Percentiles rank a stretch among this genome's conserved stretches.
These are phyloP conservation scores for Fusarium proliferatum DNA, from an alignment of 2,329 filamentous ascomycete genomes.

Conservation along the genomic window DNA sequence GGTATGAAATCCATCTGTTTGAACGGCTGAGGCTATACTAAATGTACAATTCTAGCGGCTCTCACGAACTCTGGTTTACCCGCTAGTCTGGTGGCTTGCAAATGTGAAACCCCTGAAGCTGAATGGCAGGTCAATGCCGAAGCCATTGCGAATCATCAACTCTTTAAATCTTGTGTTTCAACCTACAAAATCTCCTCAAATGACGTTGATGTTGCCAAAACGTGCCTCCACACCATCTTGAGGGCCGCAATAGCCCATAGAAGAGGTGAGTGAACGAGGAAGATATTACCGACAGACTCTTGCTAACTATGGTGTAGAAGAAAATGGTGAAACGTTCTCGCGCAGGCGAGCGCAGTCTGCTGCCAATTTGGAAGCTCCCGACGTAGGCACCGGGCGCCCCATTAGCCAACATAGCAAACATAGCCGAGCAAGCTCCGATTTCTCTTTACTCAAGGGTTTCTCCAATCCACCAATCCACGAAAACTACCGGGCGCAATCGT, in stretches of 20 bases:
- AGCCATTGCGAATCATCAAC: constrained; percentile 68
- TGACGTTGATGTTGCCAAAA: constrained; percentile 76
- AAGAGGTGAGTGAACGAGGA: constrained; percentile 64
- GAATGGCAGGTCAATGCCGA: constrained; percentile 77
- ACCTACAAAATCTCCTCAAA: constrained; percentile 79
- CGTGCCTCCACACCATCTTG: constrained; percentile 80
- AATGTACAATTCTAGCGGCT: constrained; percentile 65
- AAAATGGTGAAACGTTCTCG: constrained; percentile 57
- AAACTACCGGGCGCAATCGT: constrained; percentile 45
- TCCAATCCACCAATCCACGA: constrained; percentile 59
- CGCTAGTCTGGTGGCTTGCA: constrained; percentile 85
- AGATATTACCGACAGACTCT: not conserved
- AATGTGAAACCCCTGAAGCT: constrained; percentile 82
- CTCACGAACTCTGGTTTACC: constrained; percentile 79
- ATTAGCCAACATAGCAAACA: constrained; percentile 73
- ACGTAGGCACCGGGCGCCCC: constrained; percentile 62
- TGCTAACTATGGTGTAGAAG: constrained; percentile 44
- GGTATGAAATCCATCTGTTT: constrained; percentile 61
- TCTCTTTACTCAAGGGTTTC: constrained; percentile 68
- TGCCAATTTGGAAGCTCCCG: constrained; percentile 68
- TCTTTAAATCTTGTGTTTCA: constrained; percentile 76
- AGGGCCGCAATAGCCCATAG: constrained; percentile 74
- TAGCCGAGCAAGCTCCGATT: constrained; percentile 77
- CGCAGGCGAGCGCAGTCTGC: constrained; percentile 71
- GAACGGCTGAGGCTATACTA: constrained; percentile 4